phyloP scores from a whole-genome alignment of 345 rosid species.

The Adansonia digitata region DNA sequence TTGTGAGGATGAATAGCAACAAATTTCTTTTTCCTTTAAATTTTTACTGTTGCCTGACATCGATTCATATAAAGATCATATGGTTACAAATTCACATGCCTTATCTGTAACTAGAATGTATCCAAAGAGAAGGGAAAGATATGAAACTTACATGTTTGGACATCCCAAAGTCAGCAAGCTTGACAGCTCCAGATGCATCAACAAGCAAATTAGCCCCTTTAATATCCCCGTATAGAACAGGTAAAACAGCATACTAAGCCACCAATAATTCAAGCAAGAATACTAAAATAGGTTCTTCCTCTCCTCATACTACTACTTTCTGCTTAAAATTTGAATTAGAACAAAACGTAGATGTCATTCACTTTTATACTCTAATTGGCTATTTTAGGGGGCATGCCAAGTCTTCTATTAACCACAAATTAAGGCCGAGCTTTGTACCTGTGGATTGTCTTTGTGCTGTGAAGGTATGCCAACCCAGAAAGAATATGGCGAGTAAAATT shows the following conservation, averaged over 20 bases:
- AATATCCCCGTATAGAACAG: constrained; percentile 63
- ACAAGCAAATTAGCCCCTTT: constrained; percentile 99
- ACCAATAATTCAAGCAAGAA: constrained; percentile 1
- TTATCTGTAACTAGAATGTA: not conserved
- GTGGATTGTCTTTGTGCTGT: constrained; percentile 82
- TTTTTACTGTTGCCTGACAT: not conserved
- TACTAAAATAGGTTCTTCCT: constrained; percentile 3
- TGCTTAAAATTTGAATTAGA: constrained; percentile 1
- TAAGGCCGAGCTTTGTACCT: constrained; percentile 38
- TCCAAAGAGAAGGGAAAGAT: not conserved
- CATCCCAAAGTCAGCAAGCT: constrained; percentile 98
- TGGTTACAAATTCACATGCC: not conserved
- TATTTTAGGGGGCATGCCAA: not conserved
- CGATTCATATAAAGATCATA: not conserved
- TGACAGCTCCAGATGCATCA: constrained; percentile 88
- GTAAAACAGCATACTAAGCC: constrained; percentile 12
- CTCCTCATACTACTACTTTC: constrained; percentile 1
- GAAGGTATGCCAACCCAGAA: constrained; percentile 83
- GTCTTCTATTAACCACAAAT: not conserved
- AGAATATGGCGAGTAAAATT: constrained; percentile 60
- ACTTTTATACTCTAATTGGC: not conserved
- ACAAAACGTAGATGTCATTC: not conserved
- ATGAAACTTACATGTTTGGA: constrained; percentile 78
- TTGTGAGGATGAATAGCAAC: not conserved
- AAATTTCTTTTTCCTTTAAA: not conserved